Percentiles rank a stretch among this genome's conserved stretches.
These are phyloP conservation scores for Starmera caribaea DNA, from an alignment of 805 yeast genomes.

Conservation along the genomic window DNA sequence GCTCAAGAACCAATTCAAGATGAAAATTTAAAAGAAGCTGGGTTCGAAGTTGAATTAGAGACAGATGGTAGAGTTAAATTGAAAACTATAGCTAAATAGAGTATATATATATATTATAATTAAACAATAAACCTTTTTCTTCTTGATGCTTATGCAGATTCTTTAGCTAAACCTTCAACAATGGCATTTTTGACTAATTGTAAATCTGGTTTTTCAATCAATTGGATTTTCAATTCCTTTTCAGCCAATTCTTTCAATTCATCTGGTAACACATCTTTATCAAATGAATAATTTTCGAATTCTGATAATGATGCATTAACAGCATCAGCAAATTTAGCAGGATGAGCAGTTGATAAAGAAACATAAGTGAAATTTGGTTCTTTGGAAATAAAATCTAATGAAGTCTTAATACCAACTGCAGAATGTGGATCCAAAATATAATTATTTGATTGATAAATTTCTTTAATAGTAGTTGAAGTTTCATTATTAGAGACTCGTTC, in stretches of 20 bases:
- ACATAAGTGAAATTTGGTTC: conserved; percentile 42
- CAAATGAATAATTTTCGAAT: conserved; percentile 72
- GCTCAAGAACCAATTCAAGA: conserved; percentile 59
- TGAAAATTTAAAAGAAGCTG: conserved; percentile 55
- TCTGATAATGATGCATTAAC: conserved; percentile 70
- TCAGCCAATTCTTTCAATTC: conserved; percentile 67
- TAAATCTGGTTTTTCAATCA: conserved; percentile 63
- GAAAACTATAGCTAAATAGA: conserved; percentile 21
- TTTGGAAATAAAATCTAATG: conserved; percentile 48
- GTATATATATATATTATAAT: background rate
- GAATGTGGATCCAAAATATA: conserved; percentile 95
- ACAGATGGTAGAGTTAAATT: conserved; percentile 57
- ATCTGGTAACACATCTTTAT: conserved; percentile 78
- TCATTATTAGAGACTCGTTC: conserved; percentile 71
- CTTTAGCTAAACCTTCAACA: conserved; percentile 56
- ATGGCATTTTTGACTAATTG: conserved; percentile 69
- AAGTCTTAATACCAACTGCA: conserved; percentile 85
- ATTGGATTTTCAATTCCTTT: conserved; percentile 65
- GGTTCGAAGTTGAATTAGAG: conserved; percentile 63
- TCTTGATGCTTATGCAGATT: conserved; percentile 10
- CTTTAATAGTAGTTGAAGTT: conserved; percentile 71
- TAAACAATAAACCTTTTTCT: background rate
- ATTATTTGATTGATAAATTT: conserved; percentile 50
- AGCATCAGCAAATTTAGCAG: conserved; percentile 96
- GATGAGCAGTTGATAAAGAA: conserved; percentile 95